Base-by-base conservation (phyloP, 2,329 filamentous ascomycete species). In the Exophiala calicioides region DNA sequence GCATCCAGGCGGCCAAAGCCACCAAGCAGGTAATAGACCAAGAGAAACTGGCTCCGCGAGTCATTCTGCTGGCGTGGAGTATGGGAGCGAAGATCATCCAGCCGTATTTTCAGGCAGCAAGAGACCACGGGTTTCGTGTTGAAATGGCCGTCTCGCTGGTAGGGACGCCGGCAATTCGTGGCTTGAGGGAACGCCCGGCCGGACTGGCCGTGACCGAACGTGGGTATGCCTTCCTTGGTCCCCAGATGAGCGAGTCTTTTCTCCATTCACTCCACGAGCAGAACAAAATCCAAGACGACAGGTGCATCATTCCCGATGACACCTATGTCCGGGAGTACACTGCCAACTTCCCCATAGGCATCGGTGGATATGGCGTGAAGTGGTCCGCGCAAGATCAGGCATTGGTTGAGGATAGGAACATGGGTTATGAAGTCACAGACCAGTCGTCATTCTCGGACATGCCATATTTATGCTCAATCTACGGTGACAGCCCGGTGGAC, bases 351-450 rank as follows among this genome's bases (percentile, higher is more conserved):
- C 39, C 39, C 8, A 20, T 43, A 4, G 39, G 30, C 6, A 6
- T 43, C 3, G 30, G 20, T 3, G 30, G 29, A 7, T 43, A 29
- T 12, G 39, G 39, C n/a, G 12, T 33, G 7, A 7, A 20, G 21
- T 43, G 39, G 39, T 43, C 30, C 15, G 18, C 6, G 10, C 27
- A 34, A 15, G 12, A 33, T 7, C 15, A 10, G 15, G 10, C 20
- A 10, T 26, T 43, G 8, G 16, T 34, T 10, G 39, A 34, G 4
- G 39, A 43, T 21, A 12, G 18, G 16, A 18, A 34, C 15, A 29
- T 18, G n/a, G 39, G 29, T n/a, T 43, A 33, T 30, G 39, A 43
- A 43, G 39, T 43, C 9, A 20, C 31, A n/a, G 39, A 43, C n/a
- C 4, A 26, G 21, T 16, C 31, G 12, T 13, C 39, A 4, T 16